Conservation (phyloP, 306 rosid species). For the Cucumis sativus region DNA sequence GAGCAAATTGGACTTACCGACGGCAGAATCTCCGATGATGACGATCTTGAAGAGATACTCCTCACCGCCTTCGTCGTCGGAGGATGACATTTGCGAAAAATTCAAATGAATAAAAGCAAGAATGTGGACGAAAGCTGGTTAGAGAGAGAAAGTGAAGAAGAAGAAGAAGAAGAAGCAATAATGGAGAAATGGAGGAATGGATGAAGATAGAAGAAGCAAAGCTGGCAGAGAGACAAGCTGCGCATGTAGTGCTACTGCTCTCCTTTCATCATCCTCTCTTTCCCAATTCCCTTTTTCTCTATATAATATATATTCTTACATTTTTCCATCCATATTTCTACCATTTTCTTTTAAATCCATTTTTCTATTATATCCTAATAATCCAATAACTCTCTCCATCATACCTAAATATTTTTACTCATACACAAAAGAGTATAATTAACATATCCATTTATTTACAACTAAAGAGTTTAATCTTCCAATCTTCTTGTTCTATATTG, state of each 20-base stretch:
- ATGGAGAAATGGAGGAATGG: background rate
- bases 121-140: background rate
- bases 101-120: background rate
- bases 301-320: background rate
- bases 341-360: no score
- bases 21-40: conserved; percentile 79
- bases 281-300: background rate
- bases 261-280: background rate
- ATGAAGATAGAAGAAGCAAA: conserved; percentile 10
- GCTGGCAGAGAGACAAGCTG: conserved; percentile 28
- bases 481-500: no score
- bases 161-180: background rate
- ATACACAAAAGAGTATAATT: no score
- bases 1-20: conserved; percentile 74
- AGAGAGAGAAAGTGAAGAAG: background rate
- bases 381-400: no score
- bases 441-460: no score
- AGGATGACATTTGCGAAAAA: conserved; percentile 33
- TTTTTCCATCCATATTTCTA: no score
- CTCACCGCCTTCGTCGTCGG: conserved; percentile 77
- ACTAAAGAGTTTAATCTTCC: no score
- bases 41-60: conserved; percentile 93
- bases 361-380: no score
- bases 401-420: no score
- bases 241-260: conserved; percentile 13